Conservation (phyloP, 2,329 filamentous ascomycete genomes). For the Phaeophleospora eucalypticola region DNA sequence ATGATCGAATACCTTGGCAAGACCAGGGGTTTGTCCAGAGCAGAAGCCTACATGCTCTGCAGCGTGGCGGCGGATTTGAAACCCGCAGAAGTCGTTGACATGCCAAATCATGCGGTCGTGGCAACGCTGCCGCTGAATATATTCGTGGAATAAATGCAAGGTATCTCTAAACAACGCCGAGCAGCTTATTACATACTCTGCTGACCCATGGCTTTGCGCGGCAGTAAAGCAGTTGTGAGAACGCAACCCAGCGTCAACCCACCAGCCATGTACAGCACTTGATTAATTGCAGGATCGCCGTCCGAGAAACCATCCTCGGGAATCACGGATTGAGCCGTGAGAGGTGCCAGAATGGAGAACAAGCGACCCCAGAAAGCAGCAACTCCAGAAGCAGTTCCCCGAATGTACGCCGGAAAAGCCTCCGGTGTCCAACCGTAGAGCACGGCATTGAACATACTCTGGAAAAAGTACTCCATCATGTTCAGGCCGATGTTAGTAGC, state of each 20-base stretch:
- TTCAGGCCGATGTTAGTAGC: constrained; percentile 50
- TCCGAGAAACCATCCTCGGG: constrained; percentile 14
- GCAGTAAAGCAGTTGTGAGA: constrained; percentile 48
- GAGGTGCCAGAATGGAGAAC: constrained; percentile 55
- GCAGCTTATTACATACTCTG: constrained; percentile 30
- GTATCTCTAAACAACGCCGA: no score
- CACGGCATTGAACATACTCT: constrained; percentile 51
- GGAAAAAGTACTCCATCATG: constrained; percentile 52
- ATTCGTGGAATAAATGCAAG: constrained; percentile 6
- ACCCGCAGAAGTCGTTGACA: constrained; percentile 19
- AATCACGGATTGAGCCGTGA: constrained; percentile 49
- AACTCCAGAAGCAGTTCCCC: constrained; percentile 48
- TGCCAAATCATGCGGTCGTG: constrained; percentile 20
- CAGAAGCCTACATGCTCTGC: constrained; percentile 22
- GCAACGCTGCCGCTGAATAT: constrained; percentile 18
- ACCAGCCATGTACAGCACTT: constrained; percentile 54
- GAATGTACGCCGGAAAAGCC: constrained; percentile 34
- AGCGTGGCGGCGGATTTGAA: constrained; percentile 17
- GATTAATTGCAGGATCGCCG: constrained; percentile 36
- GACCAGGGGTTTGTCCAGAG: constrained; percentile 9
- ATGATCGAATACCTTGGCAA: constrained; percentile 17
- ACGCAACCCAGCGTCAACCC: constrained; percentile 53
- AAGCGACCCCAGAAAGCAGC: constrained; percentile 58
- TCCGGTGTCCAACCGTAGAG: constrained; percentile 52
- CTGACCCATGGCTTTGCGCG: constrained; percentile 35